phyloP scores from a whole-genome alignment of 225 moss, liverwort and hornwort species.

The Anthoceros angustus region DNA sequence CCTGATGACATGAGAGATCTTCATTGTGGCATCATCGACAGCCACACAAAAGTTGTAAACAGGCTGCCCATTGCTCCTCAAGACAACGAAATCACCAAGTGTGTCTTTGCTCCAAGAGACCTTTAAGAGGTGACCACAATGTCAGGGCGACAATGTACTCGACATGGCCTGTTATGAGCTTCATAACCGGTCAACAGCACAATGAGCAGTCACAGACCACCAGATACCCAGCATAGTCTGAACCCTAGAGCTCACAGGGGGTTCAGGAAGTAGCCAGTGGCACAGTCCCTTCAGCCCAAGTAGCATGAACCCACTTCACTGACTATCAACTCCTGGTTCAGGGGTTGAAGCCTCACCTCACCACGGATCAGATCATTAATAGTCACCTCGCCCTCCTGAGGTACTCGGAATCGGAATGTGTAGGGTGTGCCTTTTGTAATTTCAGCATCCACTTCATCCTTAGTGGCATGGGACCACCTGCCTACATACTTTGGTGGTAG shows the following conservation, averaged over 20 bases:
- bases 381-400: slow-evolving; percentile 80
- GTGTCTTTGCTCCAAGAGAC: slow-evolving; percentile 96
- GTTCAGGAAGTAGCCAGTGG: background rate
- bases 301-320: background rate
- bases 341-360: slow-evolving; percentile 44
- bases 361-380: slow-evolving; percentile 93
- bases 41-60: slow-evolving; percentile 99
- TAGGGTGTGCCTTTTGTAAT: slow-evolving; percentile 69
- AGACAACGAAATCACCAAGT: slow-evolving; percentile 84
- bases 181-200: background rate
- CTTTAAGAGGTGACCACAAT: slow-evolving; percentile 19
- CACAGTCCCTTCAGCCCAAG: background rate
- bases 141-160: background rate
- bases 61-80: slow-evolving; percentile 98
- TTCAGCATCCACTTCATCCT: slow-evolving; percentile 59
- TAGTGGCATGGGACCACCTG: slow-evolving; percentile 69
- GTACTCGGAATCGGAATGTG: slow-evolving; percentile 90
- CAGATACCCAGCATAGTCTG: background rate
- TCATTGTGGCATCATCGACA: slow-evolving; percentile 96
- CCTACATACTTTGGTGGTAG: slow-evolving; percentile 82
- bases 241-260: background rate
- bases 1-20: slow-evolving; percentile 95
- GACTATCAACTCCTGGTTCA: background rate
- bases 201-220: background rate
- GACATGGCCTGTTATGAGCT: background rate